Base-by-base conservation (phyloP, 108 stramenopile species). In the Seminavis robusta region DNA sequence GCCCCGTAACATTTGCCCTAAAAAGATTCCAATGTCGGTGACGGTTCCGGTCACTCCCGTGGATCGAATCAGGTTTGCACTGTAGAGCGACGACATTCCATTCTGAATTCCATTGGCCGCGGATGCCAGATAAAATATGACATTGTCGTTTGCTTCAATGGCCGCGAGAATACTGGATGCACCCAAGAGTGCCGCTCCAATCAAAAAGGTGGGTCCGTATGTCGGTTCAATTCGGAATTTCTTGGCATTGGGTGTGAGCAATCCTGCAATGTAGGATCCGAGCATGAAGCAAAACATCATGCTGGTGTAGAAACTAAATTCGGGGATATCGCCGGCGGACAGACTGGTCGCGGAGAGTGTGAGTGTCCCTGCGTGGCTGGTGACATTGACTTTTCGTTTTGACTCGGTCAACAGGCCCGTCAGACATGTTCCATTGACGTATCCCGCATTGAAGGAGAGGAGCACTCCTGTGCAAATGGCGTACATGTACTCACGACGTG, bases 401-500 rank as follows among this genome's bases (percentile, higher is more conserved):
- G 48, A 20, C 0, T 13, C 11, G 0, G 47, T 56, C 16, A 74
- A 42, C 32, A 74, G 17, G 8, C 73, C 73, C 9, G 55, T 42
- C 11, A 74, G 16, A 33, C 73, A 74, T 24, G 48, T 39, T 33
- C 73, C 73, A 45, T 74, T 69, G 36, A 74, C 59, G 30, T 32
- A 74, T 1, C 73, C 73, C 8, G 48, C 63, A 62, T 74, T 74
- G 23, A 69, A 58, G 8, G 72, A 27, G 2, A 73, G 59, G 19
- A 48, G 7, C 3, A 49, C 56, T 28, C 72, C 72, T 21, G 42
- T 30, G 31, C 33, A 27, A 9, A 65, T 37, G 39, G 64, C 64
- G 29, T 48, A 73, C 33, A 34, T 9, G 20, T 49, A 47, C 37
- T 72, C 69, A n/a, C n/a, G n/a, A n/a, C n/a, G n/a, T n/a, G n/a